Conservation (phyloP, 768 basidiomycete genomes). For the Agrocybe praecox region DNA sequence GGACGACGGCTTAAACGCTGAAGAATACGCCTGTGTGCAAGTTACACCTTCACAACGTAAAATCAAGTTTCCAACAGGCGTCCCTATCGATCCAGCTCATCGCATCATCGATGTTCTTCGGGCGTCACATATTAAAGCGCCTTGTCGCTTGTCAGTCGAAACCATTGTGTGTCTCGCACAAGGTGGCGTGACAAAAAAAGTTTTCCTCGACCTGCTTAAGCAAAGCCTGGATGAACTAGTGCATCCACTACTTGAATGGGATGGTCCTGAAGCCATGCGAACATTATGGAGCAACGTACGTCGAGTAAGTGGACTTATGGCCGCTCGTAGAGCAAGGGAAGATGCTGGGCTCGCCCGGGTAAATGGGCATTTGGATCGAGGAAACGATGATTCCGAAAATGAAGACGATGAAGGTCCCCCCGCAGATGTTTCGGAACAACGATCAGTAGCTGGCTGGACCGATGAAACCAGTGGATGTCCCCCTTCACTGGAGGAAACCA, state of each 20-base stretch:
- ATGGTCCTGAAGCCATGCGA: constrained; percentile 40
- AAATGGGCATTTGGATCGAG: constrained; percentile 40
- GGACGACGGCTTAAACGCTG: constrained; percentile 29
- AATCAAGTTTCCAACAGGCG: constrained; percentile 37
- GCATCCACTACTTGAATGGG: constrained; percentile 46
- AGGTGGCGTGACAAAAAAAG: constrained; percentile 52
- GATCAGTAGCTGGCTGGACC: constrained; percentile 71
- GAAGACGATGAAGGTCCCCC: constrained; percentile 37
- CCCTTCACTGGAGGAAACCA: constrained; percentile 64
- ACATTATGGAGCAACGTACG: constrained; percentile 43
- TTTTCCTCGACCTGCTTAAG: constrained; percentile 43
- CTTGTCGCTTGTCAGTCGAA: constrained; percentile 55
- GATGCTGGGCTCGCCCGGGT: constrained; percentile 42
- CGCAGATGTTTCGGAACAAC: constrained; percentile 29
- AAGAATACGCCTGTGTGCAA: constrained; percentile 26
- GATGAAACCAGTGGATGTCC: constrained; percentile 66
- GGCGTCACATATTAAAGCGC: constrained; percentile 45
- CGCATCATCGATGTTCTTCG: constrained; percentile 58
- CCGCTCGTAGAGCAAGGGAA: constrained; percentile 39
- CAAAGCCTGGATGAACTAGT: constrained; percentile 35
- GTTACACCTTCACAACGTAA: constrained; percentile 48
- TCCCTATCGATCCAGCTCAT: constrained; percentile 39
- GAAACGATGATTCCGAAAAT: constrained; percentile 34
- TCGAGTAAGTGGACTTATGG: constrained; percentile 41
- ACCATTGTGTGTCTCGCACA: constrained; percentile 64